Percentiles rank a stretch among this genome's conserved stretches.
Conservation (phyloP, 441 rosid genomes). For the Hura crepitans region DNA sequence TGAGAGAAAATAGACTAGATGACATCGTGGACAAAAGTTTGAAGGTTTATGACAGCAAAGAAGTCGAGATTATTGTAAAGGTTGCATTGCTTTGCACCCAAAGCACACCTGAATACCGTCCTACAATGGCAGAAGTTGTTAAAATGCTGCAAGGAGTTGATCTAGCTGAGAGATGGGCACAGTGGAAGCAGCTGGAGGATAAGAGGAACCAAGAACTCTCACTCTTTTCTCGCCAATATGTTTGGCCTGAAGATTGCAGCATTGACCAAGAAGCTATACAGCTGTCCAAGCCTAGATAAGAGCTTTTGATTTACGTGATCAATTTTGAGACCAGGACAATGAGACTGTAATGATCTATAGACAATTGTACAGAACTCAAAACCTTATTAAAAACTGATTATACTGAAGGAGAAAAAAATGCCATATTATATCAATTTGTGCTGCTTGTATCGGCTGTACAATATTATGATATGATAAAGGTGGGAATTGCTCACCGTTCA, state of each 20-base stretch:
- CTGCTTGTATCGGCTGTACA: too few species aligned
- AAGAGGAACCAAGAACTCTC: conserved; percentile 51
- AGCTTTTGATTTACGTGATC: not conserved
- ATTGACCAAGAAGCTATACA: conserved; percentile 74
- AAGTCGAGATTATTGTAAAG: conserved; percentile 67
- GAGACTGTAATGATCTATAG: too few species aligned
- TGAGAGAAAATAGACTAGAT: conserved; percentile 62
- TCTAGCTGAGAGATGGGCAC: conserved; percentile 72
- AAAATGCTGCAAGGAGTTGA: conserved; percentile 69
- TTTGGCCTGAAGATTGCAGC: conserved; percentile 70
- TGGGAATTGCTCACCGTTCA: too few species aligned
- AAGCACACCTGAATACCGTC: conserved; percentile 70
- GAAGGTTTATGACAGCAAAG: conserved; percentile 43
- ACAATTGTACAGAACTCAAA: too few species aligned
- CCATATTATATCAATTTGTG: too few species aligned
- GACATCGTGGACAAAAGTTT: conserved; percentile 74
- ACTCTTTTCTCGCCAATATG: conserved; percentile 43
- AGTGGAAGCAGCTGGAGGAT: conserved; percentile 70
- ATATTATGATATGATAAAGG: too few species aligned
- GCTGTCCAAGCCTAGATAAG: conserved; percentile 64
- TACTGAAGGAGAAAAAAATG: too few species aligned
- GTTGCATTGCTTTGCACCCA: conserved; percentile 85
- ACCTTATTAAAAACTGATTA: too few species aligned
- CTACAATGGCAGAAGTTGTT: conserved; percentile 71
- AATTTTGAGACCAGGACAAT: not conserved